These are phyloP conservation scores for Elaeis guineensis DNA, from an alignment of 176 grass and related monocot genomes.

Conservation along the genomic window DNA sequence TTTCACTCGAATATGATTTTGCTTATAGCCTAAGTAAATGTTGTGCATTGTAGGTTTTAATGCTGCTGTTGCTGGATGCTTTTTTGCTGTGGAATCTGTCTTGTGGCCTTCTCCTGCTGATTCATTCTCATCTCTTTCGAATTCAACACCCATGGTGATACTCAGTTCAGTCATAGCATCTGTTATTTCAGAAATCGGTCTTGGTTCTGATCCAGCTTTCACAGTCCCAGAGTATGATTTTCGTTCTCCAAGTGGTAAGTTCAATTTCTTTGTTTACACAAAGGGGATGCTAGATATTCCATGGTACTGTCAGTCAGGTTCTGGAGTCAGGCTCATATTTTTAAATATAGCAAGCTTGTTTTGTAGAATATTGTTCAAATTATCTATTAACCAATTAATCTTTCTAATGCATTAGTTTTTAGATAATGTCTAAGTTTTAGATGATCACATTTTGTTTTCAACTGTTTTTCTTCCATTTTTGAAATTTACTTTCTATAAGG, in stretches of 20 bases:
- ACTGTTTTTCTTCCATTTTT: no score
- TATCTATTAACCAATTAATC: no score
- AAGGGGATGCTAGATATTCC: constrained; percentile 1
- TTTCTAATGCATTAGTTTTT: no score
- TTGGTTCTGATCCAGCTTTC: constrained; percentile 84
- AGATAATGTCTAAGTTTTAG: no score
- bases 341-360: constrained; percentile 2
- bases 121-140: constrained; percentile 60
- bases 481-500: no score
- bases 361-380: no score
- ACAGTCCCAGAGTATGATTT: constrained; percentile 88
- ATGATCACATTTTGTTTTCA: no score
- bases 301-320: not conserved
- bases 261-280: not conserved
- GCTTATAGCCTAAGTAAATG: constrained; percentile 29
- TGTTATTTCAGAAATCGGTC: constrained; percentile 79
- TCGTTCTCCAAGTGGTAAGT: constrained; percentile 74
- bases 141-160: constrained; percentile 85
- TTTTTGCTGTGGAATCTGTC: constrained; percentile 94
- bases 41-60: constrained; percentile 85
- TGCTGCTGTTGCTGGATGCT: constrained; percentile 92
- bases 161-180: constrained; percentile 95
- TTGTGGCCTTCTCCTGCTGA: constrained; percentile 70
- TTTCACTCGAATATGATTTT: constrained; percentile 33
- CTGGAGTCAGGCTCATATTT: constrained; percentile 8